phyloP scores from a whole-genome alignment of 139 green algal genomes.

The Tetraselmis striata region DNA sequence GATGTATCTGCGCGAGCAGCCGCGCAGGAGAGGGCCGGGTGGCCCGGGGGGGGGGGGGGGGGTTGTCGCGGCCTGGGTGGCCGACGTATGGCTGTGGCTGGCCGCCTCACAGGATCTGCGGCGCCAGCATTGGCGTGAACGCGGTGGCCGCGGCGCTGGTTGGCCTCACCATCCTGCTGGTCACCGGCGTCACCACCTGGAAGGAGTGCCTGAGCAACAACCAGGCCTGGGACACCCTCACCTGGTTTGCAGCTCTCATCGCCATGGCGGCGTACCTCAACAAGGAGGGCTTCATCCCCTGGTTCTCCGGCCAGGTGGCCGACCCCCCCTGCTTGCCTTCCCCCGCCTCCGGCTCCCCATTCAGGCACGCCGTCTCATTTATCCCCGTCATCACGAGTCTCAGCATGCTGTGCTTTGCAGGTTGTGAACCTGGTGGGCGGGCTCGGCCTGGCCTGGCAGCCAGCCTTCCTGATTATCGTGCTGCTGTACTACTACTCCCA shows the following conservation, averaged over 20 bases:
- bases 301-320: constrained; percentile 78
- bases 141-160: constrained; percentile 91
- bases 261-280: constrained; percentile 97
- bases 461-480: constrained; percentile 82
- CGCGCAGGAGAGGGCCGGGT: constrained; percentile 14
- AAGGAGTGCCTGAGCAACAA: constrained; percentile 70
- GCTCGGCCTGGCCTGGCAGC: constrained; percentile 90
- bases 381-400: not conserved
- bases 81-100: constrained; percentile 14
- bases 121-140: constrained; percentile 79
- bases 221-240: constrained; percentile 95
- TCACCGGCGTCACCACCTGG: constrained; percentile 82
- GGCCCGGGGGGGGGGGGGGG: constrained; percentile 9
- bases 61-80: not conserved
- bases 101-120: constrained; percentile 64
- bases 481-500: constrained; percentile 99
- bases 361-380: too few species aligned
- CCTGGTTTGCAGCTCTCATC: constrained; percentile 98
- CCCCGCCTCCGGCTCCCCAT: not conserved
- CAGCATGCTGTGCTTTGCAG: constrained; percentile 5
- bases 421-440: constrained; percentile 71
- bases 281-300: constrained; percentile 95
- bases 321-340: not conserved
- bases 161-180: constrained; percentile 88
- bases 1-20: not conserved